Base-by-base conservation (phyloP, 2,329 filamentous ascomycete species). In the Claviceps monticola region DNA sequence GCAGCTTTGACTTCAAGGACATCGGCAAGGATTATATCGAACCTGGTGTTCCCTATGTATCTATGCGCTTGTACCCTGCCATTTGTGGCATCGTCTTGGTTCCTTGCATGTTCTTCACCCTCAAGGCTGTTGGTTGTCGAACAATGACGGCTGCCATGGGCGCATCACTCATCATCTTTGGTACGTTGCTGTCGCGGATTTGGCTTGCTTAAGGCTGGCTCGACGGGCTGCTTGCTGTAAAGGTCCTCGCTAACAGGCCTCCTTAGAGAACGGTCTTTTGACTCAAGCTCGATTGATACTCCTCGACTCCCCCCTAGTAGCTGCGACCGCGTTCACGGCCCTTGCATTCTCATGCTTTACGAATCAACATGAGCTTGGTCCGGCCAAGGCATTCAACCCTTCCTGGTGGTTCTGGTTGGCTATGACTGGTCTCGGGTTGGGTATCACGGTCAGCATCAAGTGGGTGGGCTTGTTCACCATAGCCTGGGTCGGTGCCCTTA, bases 391-490 rank as follows among this genome's bases (percentile, higher is more conserved):
- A 19, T 98, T 98, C 72, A 75, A 83, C 58, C 79, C 86, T 8
- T 84, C 82, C 62, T 98, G 93, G 93, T 98, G 93, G 93, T 96
- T 97, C 72, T 98, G 93, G 91, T 78, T 98, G 51, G 76, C 78
- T 53, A 82, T 88, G 65, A 94, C 87, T 45, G 93, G 93, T 60
- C 72, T 98, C 44, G 86, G 85, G 39, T 75, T 98, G 49, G 93
- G 93, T 56, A 84, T 91, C 49, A 97, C 93, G 7, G 80, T 84
- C 56, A 97, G 91, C 71, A 90, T 97, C 63, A 98, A 98, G 74
- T 98, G 93, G 93, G 93, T 98, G 63, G 93, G 93, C 49, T 76
- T 98, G 50, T 97, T 98, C 74, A 98, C 93, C 56, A 96, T 96
- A 67, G 93, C 91, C 48, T 98, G 93, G 93, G 88, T 98, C 59